A percentile compares a stretch with the other conserved stretches of the same genome.
These are phyloP conservation scores for Populus nigra DNA, from an alignment of 345 rosid species.

Conservation along the genomic window DNA sequence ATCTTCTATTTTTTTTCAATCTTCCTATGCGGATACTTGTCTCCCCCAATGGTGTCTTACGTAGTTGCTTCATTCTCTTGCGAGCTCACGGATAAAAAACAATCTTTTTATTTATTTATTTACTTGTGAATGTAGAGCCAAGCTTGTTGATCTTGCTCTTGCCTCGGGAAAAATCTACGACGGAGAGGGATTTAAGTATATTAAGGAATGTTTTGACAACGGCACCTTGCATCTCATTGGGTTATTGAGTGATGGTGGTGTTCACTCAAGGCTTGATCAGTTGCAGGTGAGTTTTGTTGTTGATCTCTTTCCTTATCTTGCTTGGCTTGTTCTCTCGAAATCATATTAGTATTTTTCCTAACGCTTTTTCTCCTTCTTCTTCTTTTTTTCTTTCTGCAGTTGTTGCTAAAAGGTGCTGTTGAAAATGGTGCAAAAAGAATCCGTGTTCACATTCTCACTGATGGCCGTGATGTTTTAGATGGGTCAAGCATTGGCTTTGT, in stretches of 20 bases:
- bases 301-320: background rate
- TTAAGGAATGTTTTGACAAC: constrained; percentile 50
- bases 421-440: constrained; percentile 90
- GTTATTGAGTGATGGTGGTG: constrained; percentile 92
- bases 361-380: background rate
- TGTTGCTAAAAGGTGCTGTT: constrained; percentile 75
- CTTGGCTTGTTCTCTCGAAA: background rate
- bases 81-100: background rate
- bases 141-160: constrained; percentile 90
- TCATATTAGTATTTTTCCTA: background rate
- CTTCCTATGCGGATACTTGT: too few species aligned
- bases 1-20: too few species aligned
- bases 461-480: constrained; percentile 97
- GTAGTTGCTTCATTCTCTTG: background rate
- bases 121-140: constrained; percentile 53
- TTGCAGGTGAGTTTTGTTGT: constrained; percentile 47
- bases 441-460: constrained; percentile 86
- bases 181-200: constrained; percentile 82
- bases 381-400: constrained; percentile 35
- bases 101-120: background rate
- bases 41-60: background rate
- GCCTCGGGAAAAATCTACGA: constrained; percentile 83
- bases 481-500: constrained; percentile 86
- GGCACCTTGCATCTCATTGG: constrained; percentile 88
- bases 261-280: constrained; percentile 94